Conservation (phyloP, 495 filamentous ascomycete genomes). For the Eremomyces bilateralis region DNA sequence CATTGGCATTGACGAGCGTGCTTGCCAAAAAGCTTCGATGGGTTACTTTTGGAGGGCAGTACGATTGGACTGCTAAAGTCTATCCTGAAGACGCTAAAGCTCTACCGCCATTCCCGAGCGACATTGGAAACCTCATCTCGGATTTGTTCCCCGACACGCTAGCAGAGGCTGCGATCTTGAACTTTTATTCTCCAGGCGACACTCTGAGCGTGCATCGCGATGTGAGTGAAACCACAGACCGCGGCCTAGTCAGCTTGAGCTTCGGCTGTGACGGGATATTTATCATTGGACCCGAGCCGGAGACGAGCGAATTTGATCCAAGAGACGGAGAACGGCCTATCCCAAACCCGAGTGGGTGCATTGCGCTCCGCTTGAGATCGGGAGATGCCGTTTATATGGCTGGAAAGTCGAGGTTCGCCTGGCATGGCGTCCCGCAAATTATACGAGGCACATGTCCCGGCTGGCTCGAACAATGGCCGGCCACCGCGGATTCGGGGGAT, state of each 20-base stretch:
- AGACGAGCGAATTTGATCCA: conserved; percentile 7
- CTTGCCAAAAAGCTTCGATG: conserved; percentile 66
- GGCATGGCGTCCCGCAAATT: conserved; percentile 83
- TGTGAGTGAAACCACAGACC: conserved; percentile 58
- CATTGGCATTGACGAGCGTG: conserved; percentile 39
- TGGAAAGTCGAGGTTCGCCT: conserved; percentile 57
- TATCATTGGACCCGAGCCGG: conserved; percentile 33
- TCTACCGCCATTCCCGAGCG: conserved; percentile 42
- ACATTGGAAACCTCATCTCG: conserved; percentile 42
- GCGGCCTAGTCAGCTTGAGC: conserved; percentile 60
- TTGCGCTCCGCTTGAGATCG: conserved; percentile 47
- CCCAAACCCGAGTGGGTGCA: too few species aligned
- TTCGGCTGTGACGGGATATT: conserved; percentile 81
- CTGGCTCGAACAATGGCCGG: conserved; percentile 59
- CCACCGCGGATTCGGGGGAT: conserved; percentile 9
- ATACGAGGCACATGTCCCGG: conserved; percentile 53
- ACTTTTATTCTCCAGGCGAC: conserved; percentile 74
- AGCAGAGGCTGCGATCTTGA: conserved; percentile 65
- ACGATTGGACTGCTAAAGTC: conserved; percentile 73
- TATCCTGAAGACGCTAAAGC: conserved; percentile 34
- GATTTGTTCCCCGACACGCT: conserved; percentile 46
- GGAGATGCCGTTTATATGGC: conserved; percentile 74
- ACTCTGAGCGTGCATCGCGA: conserved; percentile 77
- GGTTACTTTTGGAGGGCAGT: conserved; percentile 84
- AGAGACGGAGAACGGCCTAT: conserved; percentile 7